Evolutionary conservation across 2,329 filamentous ascomycete genomes (phyloP), one percentile per base, ranked within the genome.

Genomic region (Arthrobotrys sphaeroides): DNA sequence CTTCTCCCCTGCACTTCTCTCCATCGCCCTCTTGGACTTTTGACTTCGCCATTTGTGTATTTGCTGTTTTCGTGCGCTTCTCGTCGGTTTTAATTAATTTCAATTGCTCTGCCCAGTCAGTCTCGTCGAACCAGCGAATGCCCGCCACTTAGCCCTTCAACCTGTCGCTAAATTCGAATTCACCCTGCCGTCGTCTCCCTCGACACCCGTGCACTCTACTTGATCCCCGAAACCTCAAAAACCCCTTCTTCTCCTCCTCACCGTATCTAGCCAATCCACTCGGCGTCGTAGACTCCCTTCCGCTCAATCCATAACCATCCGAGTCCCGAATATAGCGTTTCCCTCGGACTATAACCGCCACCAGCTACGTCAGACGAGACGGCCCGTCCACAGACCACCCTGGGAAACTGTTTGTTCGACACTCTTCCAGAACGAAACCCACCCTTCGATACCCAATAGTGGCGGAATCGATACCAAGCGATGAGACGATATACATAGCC

Each of bases 81-180:
- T 61, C 22, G 24, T 16, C 42, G 31, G 24, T 26, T 26, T 3
- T 31, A 61, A n/a, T 43, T 31, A 5, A 43, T 47, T 36, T 60
- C 31, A 60, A 45, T 60, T 18, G 20, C 36, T 43, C 28, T 45
- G 36, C 55, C 55, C 36, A 49, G 59, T 59, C 67, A 72, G 67
- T 72, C 67, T 62, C 45, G 31, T 72, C 59, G 59, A 72, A 64
- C 64, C 67, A 72, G 22, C 67, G 67, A 72, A 55, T 55, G 51
- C 51, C 51, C 38, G 67, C 53, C 47, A 59, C 20, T 42, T 31
- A 60, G 31, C n/a, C 13, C 51, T 26, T 59, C 64, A 28, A 49
- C 53, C 20, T 42, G 26, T 72, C 40, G 47, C 59, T 64, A 57
- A 57, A 36, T 22, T 33, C 31, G 36, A 16, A 43, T 38, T 3